A percentile compares a stretch with the other conserved stretches of the same genome.
These are phyloP conservation scores for Candida maris DNA, from an alignment of 805 yeast species.

Conservation along the genomic window DNA sequence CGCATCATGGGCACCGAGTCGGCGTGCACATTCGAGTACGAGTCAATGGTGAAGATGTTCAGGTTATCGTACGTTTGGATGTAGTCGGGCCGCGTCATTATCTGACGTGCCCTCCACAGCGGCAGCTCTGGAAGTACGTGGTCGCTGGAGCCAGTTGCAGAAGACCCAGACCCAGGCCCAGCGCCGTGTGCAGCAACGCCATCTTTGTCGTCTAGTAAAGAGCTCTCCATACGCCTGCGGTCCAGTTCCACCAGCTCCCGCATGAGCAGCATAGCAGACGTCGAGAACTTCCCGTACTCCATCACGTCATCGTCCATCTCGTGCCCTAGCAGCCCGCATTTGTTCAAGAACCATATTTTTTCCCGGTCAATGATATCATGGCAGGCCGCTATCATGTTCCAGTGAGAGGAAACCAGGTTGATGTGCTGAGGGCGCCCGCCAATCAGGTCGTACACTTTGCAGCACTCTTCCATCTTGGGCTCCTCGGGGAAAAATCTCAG, in stretches of 20 bases:
- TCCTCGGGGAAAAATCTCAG: conserved; percentile 37
- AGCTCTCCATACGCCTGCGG: conserved; percentile 28
- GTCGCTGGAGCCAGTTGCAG: conserved; percentile 22
- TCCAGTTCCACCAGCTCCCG: conserved; percentile 71
- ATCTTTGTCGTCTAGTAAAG: conserved; percentile 22
- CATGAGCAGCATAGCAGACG: conserved; percentile 71
- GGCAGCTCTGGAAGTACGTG: conserved; percentile 72
- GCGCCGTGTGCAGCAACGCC: conserved; percentile 3
- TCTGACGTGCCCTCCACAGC: conserved; percentile 77
- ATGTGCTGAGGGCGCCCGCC: conserved; percentile 87
- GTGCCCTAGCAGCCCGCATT: conserved; percentile 72
- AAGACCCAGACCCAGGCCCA: not conserved
- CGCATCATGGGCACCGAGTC: conserved; percentile 89
- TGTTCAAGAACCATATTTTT: conserved; percentile 81
- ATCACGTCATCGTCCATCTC: conserved; percentile 88
- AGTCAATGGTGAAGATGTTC: conserved; percentile 76
- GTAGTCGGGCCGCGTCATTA: conserved; percentile 82
- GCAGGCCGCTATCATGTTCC: conserved; percentile 55
- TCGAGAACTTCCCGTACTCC: conserved; percentile 75
- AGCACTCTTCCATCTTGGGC: conserved; percentile 32
- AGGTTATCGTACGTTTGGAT: conserved; percentile 71
- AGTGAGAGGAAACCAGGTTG: conserved; percentile 61
- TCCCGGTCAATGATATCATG: conserved; percentile 73
- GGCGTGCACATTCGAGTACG: conserved; percentile 67
- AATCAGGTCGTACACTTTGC: conserved; percentile 57